Percentiles rank a stretch among this genome's conserved stretches.
These are phyloP conservation scores for Globisporangium solare DNA, from an alignment of 352 stramenopile genomes.

Conservation along the genomic window DNA sequence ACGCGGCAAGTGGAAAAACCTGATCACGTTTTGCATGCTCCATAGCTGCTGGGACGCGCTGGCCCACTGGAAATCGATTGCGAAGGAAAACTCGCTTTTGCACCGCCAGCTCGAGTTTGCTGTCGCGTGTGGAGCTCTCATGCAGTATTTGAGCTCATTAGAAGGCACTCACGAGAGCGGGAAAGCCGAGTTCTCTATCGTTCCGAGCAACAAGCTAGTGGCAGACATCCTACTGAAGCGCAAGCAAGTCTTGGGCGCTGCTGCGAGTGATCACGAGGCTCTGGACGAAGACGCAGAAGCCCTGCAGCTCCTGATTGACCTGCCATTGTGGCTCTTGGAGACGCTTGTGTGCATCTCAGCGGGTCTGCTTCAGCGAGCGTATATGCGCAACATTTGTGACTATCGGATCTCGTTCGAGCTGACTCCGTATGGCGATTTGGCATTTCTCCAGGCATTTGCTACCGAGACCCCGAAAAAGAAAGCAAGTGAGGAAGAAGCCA, in stretches of 20 bases:
- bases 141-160: constrained; percentile 44
- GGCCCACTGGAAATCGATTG: constrained; percentile 26
- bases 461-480: constrained; percentile 36
- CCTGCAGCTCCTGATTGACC: constrained; percentile 34
- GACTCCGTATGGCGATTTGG: constrained; percentile 75
- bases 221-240: constrained; percentile 41
- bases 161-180: constrained; percentile 10
- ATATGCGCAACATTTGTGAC: constrained; percentile 71
- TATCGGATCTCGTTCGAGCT: constrained; percentile 80
- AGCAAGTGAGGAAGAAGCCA: constrained; percentile 15
- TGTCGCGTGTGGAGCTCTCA: constrained; percentile 31
- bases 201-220: constrained; percentile 38
- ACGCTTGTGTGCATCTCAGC: constrained; percentile 61
- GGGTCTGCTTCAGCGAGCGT: constrained; percentile 63
- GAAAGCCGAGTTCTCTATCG: constrained; percentile 37
- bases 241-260: constrained; percentile 20
- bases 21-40: constrained; percentile 48
- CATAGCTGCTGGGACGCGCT: constrained; percentile 58
- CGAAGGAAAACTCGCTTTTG: constrained; percentile 17
- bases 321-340: constrained; percentile 69
- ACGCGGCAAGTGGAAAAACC: constrained; percentile 25
- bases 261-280: constrained; percentile 8
- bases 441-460: constrained; percentile 67
- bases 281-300: constrained; percentile 17
- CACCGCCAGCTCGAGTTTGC: constrained; percentile 41